phyloP scores from a whole-genome alignment of 768 basidiomycete genomes.

The Auriscalpium vulgare region DNA sequence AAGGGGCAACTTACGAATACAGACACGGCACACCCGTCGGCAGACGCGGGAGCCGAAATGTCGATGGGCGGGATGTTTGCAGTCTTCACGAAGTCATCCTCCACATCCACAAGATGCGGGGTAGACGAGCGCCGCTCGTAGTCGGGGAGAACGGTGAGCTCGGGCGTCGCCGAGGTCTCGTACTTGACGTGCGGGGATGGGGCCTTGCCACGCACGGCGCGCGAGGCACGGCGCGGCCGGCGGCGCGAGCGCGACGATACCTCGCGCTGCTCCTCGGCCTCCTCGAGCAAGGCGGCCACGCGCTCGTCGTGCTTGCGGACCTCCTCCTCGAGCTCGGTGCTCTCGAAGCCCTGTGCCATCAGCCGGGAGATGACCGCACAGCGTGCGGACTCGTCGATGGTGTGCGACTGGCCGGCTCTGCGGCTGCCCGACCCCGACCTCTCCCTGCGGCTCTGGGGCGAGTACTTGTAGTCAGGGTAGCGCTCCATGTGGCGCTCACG shows the following conservation, averaged over 20 bases:
- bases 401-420: slow-evolving; percentile 18
- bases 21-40: neutral
- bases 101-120: neutral
- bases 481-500: slow-evolving; percentile 38
- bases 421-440: slow-evolving; percentile 26
- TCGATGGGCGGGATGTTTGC: neutral
- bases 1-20: neutral
- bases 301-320: slow-evolving; percentile 17
- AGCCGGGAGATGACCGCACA: slow-evolving; percentile 32
- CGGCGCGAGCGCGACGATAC: neutral
- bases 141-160: neutral
- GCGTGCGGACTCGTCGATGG: slow-evolving; percentile 28
- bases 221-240: neutral
- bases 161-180: neutral
- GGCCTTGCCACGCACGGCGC: neutral
- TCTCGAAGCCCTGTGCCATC: slow-evolving; percentile 26
- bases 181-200: neutral
- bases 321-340: slow-evolving; percentile 21
- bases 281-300: neutral
- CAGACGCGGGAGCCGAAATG: neutral
- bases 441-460: slow-evolving; percentile 33
- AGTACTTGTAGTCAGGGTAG: slow-evolving; percentile 58
- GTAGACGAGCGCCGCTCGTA: neutral
- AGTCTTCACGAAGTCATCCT: neutral
- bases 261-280: neutral